Evolutionary conservation across 2,329 filamentous ascomycete species (phyloP).

Genomic region (Cordyceps fumosorosea): DNA sequence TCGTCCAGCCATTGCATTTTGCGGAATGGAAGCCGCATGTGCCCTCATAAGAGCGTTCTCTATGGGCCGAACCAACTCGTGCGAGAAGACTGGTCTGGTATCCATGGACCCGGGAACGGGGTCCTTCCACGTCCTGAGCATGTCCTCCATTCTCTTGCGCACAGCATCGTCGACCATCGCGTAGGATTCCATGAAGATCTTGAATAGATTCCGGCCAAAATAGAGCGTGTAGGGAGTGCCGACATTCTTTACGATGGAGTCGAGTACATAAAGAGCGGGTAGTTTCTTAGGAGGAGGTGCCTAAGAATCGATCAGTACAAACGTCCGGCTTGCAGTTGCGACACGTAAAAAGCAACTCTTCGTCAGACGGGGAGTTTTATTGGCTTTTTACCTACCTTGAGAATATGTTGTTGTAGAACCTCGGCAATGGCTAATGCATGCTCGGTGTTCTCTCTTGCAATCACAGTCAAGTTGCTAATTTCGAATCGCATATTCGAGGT

Average conservation of each 20-base stretch:
- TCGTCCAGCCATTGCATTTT: conserved; percentile 39
- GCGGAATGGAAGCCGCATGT: conserved; percentile 51
- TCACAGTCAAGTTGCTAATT: conserved; percentile 95
- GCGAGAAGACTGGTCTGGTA: conserved; percentile 82
- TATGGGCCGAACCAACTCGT: conserved; percentile 81
- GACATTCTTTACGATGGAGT: conserved; percentile 98
- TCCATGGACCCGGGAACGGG: conserved; percentile 91
- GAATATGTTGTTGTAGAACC: conserved; percentile 86
- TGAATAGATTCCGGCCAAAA: conserved; percentile 83
- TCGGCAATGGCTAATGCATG: conserved; percentile 90
- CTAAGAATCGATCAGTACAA: conserved; percentile 47
- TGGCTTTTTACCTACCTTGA: conserved; percentile 65
- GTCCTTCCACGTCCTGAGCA: conserved; percentile 97
- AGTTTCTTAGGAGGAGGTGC: conserved; percentile 83
- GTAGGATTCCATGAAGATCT: conserved; percentile 96
- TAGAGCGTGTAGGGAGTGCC: conserved; percentile 96
- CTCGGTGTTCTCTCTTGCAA: conserved; percentile 95
- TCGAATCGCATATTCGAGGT: conserved; percentile 87
- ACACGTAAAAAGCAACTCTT: background rate
- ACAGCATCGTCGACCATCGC: conserved; percentile 77
- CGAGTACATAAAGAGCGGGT: conserved; percentile 92
- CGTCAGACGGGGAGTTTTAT: background rate
- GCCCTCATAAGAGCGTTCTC: conserved; percentile 92
- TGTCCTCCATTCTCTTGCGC: conserved; percentile 88
- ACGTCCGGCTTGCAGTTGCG: background rate